Evolutionary conservation across 2,329 filamentous ascomycete species (phyloP), one percentile per base, ranked within the genome.

Genomic region (Aspergillus viridinutans): DNA sequence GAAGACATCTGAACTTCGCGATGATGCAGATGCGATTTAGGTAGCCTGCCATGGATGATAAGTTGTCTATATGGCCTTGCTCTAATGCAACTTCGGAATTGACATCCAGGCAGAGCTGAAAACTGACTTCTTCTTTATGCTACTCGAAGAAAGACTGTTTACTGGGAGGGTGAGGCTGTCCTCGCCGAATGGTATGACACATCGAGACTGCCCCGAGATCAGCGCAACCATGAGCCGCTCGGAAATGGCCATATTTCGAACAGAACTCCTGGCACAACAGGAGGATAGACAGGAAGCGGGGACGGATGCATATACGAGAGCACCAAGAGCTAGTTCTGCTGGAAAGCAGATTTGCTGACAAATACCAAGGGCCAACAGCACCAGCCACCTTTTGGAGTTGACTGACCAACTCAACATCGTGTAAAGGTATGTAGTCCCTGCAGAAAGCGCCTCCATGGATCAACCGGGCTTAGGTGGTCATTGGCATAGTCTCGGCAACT

Each of bases 401-500:
- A 26, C 14, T 12, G 21, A 23, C 23, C 43, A 7, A 14, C 21
- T 26, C 43, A 47, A 7, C 12, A 6, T 3, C 20, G 21, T 14
- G 20, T 21, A 47, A 14, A 47, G 21, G 9, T 25, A 14, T 23
- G 32, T 38, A 38, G 32, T 38, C 6, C 35, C 43, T 38, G 32
- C 14, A 17, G 14, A 38, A 38, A 6, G 14, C 5, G 5, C 14
- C 32, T 17, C 32, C n/a, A 42, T 35, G 32, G 14, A n/a, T 35
- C 17, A 49, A 49, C 35, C 40, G 32, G 53, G 23, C 25, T 14
- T 28, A 52, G 40, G 26, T 20, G 23, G 47, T 49, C 53, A 52
- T 52, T 40, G 35, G 49, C 55, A 52, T 52, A 49, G 53, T 58
- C 53, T 50, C 42, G 56, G 56, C 55, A 58, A 57, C 52, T 48